These are phyloP conservation scores for Noccaea caerulescens DNA, from an alignment of 345 rosid species.

Conservation along the genomic window DNA sequence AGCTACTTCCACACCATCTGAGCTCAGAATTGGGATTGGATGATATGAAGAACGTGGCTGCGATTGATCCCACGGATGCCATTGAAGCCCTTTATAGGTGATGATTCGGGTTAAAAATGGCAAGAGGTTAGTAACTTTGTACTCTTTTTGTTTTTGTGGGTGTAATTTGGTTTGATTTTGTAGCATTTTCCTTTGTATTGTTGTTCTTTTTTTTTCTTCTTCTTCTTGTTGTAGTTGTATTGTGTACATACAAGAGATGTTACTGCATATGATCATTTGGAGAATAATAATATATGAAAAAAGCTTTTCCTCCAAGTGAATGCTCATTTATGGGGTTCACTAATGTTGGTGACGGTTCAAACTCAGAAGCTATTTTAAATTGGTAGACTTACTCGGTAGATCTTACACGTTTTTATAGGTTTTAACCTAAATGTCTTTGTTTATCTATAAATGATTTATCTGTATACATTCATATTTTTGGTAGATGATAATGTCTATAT, in stretches of 20 bases:
- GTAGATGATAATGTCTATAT: too few species aligned
- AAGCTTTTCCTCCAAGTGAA: neutral
- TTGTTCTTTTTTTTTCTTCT: neutral
- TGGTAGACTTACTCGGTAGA: too few species aligned
- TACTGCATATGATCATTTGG: slow-evolving; percentile 21
- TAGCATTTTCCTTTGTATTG: slow-evolving; percentile 25
- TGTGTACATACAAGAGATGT: slow-evolving; percentile 42
- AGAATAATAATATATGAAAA: slow-evolving; percentile 20
- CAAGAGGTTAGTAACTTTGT: slow-evolving; percentile 22
- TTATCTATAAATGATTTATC: too few species aligned
- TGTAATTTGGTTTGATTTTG: slow-evolving; percentile 34
- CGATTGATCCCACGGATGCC: neutral
- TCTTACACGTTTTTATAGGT: too few species aligned
- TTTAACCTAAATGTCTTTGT: too few species aligned
- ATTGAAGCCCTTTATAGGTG: slow-evolving; percentile 2
- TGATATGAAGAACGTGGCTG: slow-evolving; percentile 10
- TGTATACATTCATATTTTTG: too few species aligned
- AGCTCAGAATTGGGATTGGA: slow-evolving; percentile 14
- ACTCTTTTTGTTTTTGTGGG: slow-evolving; percentile 20
- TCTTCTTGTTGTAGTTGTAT: slow-evolving; percentile 14
- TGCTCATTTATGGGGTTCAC: neutral
- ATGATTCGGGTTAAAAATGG: slow-evolving; percentile 19
- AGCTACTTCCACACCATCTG: neutral
- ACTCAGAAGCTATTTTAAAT: too few species aligned
- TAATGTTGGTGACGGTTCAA: too few species aligned